Conservation (phyloP, 306 rosid species). For the Pterocarpus macrocarpus region DNA sequence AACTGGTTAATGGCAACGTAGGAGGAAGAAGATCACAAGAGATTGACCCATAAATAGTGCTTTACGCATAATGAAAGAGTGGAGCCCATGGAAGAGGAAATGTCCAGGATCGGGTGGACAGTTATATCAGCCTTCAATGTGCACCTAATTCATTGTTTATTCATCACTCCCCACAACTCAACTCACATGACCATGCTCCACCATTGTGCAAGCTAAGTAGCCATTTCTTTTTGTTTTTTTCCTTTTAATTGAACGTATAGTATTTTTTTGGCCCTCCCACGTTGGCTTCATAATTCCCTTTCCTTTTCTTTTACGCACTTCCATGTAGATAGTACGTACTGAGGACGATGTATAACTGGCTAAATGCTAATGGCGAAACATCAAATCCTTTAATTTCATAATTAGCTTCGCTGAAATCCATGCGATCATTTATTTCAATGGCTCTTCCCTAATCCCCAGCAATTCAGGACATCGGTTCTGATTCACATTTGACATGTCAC, state of each 20-base stretch:
- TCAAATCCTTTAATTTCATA: slow-evolving; percentile 16
- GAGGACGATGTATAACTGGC: slow-evolving; percentile 52
- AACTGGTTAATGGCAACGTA: slow-evolving; percentile 32
- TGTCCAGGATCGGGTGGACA: slow-evolving; percentile 82
- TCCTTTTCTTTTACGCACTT: slow-evolving; percentile 52
- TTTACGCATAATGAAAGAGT: slow-evolving; percentile 21
- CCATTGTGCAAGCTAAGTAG: slow-evolving; percentile 56
- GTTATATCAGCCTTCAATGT: slow-evolving; percentile 60
- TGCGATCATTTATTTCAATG: slow-evolving; percentile 39
- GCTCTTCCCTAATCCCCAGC: slow-evolving; percentile 49
- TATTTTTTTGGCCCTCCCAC: slow-evolving; percentile 28
- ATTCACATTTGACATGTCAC: not conserved
- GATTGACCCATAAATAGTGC: slow-evolving; percentile 26
- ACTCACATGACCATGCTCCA: slow-evolving; percentile 66
- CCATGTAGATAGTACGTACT: slow-evolving; percentile 58
- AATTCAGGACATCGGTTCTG: slow-evolving; percentile 42
- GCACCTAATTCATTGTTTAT: slow-evolving; percentile 60
- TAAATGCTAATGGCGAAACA: not conserved
- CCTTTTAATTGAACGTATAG: not conserved
- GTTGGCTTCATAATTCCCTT: slow-evolving; percentile 51
- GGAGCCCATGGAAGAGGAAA: slow-evolving; percentile 73
- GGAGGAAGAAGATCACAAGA: slow-evolving; percentile 10
- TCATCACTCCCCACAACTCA: slow-evolving; percentile 55
- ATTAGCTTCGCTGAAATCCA: slow-evolving; percentile 66
- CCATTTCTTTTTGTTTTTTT: not conserved